Base-by-base conservation (phyloP, 257 asterid genomes). In the Przewalskia tangutica region DNA sequence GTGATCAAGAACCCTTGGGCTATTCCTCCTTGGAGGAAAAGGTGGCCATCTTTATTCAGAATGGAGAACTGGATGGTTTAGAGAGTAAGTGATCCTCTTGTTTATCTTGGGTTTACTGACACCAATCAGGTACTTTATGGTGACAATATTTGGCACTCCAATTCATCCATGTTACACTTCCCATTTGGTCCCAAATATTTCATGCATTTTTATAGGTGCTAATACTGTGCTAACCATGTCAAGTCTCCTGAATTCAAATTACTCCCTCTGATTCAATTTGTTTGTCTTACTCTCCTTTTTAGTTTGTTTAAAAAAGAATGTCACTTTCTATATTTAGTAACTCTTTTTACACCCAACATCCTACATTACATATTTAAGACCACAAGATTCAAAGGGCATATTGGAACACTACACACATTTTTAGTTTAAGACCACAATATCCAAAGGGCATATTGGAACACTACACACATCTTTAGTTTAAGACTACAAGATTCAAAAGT, bases 41-140 rank as follows among this genome's bases (percentile, higher is more conserved):
- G 73, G 88, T 81, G 13, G 84, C 84, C 75, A 91, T 84, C 20
- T 94, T 94, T 89, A 86, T 95, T 79, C 88, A 87, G 86, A 84
- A 78, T 60, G 99, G 99, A 44, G 91, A 90, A 85, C 79, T 94
- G 88, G 97, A 90, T 78, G 50, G 48, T 65, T 44, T 80, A 87
- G 96, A 89, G 86, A 92, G 98, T 93, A 87, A 84, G 82, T 20
- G 10, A 79, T 79, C 66, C 36, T 68, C 36, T 8, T 68, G 77
- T 10, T 68, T 68, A 68, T 68, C 77, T 27, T 68, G 51, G 36
- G 55, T 42, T n/a, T 44, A 68, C 36, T 4, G 20, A 0, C 32
- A 16, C 2, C 53, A n/a, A 66, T 66, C 53, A 38, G 77, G 77
- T 67, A 17, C 53, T 67, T 67, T 38, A 40, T 36, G 51, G 51